Base-by-base conservation (phyloP, 2,329 filamentous ascomycete genomes). In the Leptographium flavum region DNA sequence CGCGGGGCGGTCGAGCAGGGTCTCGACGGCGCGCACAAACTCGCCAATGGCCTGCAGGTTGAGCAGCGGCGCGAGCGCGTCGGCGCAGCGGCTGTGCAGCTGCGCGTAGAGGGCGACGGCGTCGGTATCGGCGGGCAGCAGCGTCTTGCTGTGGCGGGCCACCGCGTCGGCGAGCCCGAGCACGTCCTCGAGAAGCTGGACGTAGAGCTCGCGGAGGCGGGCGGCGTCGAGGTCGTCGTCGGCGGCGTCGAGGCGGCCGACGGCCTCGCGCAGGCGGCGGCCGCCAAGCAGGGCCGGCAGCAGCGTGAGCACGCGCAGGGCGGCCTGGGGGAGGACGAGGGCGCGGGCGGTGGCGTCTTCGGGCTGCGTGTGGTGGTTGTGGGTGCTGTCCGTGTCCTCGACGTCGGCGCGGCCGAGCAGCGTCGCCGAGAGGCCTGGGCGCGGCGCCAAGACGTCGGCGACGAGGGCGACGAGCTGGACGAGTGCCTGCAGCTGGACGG, bases 11-110 rank as follows among this genome's bases (percentile, higher is more conserved):
- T 84, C 76, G 31, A 96, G 76, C 27, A 98, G 70, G 25, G 79
- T 76, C 58, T 94, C 85, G 35, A 93, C 82, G 10, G 87, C 84
- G 59, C 86, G 85, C 60, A 96, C 79, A 60, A 96, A 92, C 62
- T 95, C 87, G 43, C 79, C 73, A 3, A 90, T 87, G 0, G 88
- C 90, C 36, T 94, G 71, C 7, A 95, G 74, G 50, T 85, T 82
- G 42, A 98, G 71, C n/a, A 94, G 68, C 50, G 83, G 82, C 17
- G 83, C 79, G 40, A 96, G 70, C 1, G 86, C 75, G 46, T 83
- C 76, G 33, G 83, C 81, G 55, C 75, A 79, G 42, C 70, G 69
- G 55, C 56, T 65, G 55, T 79, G 73, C 10, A 81, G 62, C 32
- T 60, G 56, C 9, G 0, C 8, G n/a, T n/a, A n/a, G n/a, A n/a